A percentile compares a stretch with the other conserved stretches of the same genome.
These are phyloP conservation scores for Triangularia setosa DNA, from an alignment of 2,329 filamentous ascomycete genomes.

Conservation along the genomic window DNA sequence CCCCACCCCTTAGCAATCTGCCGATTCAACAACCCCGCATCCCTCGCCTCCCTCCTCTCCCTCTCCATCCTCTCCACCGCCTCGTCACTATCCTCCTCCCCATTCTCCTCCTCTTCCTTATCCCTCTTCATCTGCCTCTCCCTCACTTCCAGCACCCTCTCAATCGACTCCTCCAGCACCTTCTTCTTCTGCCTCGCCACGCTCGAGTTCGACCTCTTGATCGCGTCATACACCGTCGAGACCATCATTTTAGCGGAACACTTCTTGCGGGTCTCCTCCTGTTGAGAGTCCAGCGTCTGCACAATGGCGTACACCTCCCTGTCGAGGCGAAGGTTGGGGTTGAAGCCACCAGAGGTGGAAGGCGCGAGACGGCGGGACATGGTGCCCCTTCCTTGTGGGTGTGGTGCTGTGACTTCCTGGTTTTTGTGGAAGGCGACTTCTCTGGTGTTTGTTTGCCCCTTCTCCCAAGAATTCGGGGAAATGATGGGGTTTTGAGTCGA, in stretches of 20 bases:
- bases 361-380: slow-evolving; percentile 14
- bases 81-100: slow-evolving; percentile 48
- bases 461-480: no score
- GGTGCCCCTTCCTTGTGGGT: no score
- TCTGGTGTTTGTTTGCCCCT: no score
- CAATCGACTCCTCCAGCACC: slow-evolving; percentile 78
- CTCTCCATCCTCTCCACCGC: slow-evolving; percentile 29
- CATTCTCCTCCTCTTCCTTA: slow-evolving; percentile 44
- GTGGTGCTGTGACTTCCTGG: no score
- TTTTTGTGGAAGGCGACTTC: no score
- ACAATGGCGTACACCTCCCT: slow-evolving; percentile 76
- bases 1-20: slow-evolving; percentile 41
- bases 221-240: slow-evolving; percentile 67
- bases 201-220: slow-evolving; percentile 83
- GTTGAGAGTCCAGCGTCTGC: slow-evolving; percentile 58
- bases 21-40: slow-evolving; percentile 37
- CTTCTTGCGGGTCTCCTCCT: not conserved
- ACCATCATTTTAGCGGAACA: slow-evolving; percentile 45
- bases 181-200: slow-evolving; percentile 79
- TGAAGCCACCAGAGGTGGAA: not conserved
- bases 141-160: slow-evolving; percentile 71
- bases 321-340: slow-evolving; percentile 47
- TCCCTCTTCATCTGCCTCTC: slow-evolving; percentile 59
- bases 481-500: no score
- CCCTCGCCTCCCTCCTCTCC: slow-evolving; percentile 24